phyloP scores from a whole-genome alignment of 352 stramenopile species.

The Globisporangium recalcitrans region DNA sequence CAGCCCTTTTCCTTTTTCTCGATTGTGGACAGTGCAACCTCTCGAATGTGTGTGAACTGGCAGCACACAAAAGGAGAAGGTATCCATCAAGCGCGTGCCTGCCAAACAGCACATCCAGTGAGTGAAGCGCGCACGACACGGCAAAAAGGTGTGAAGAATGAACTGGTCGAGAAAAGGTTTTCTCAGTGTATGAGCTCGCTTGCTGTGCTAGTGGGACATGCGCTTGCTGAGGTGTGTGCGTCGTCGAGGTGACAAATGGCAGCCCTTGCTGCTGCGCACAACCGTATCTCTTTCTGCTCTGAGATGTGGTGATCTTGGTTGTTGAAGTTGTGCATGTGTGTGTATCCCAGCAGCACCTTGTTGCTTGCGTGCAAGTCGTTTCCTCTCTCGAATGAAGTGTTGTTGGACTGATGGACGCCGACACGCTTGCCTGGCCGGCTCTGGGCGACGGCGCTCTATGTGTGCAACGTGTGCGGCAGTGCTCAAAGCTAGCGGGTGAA shows the following conservation, averaged over 20 bases:
- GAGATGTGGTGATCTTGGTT: constrained; percentile 2
- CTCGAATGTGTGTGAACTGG: neutral
- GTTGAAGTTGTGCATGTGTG: constrained; percentile 5
- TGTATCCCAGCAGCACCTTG: neutral
- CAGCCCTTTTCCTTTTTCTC: neutral
- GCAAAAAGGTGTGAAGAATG: too few species aligned
- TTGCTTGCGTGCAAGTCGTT: neutral
- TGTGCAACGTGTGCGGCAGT: neutral
- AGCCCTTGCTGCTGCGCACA: neutral
- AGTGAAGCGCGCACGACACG: too few species aligned
- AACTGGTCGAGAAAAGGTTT: neutral
- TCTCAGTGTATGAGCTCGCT: neutral
- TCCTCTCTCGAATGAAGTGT: neutral
- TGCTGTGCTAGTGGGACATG: constrained; percentile 5
- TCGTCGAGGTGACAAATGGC: constrained; percentile 4
- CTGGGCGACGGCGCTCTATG: neutral
- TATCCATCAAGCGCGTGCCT: constrained; percentile 8
- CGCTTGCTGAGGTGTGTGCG: constrained; percentile 3
- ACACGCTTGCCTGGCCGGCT: neutral
- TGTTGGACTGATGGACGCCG: neutral
- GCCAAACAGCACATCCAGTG: neutral
- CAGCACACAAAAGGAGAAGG: neutral
- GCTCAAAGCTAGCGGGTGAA: neutral
- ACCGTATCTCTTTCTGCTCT: neutral
- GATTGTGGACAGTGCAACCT: neutral